phyloP scores from a whole-genome alignment of 2,329 filamentous ascomycete species.

The Plectosphaerella sp. region DNA sequence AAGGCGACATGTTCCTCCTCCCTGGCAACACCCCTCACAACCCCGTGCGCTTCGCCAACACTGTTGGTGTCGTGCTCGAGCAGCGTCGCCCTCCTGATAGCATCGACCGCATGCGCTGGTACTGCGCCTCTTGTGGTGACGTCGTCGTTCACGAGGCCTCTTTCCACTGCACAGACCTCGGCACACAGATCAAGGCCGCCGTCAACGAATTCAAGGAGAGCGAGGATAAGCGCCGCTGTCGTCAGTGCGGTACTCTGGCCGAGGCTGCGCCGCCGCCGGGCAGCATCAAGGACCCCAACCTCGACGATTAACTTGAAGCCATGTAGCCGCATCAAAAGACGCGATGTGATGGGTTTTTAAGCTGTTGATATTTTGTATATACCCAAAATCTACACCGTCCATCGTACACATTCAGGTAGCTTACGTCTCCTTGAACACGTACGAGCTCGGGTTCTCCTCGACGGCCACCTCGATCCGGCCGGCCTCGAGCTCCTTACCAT shows the following conservation, averaged over 20 bases:
- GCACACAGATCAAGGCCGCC: constrained; percentile 89
- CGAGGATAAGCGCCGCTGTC: constrained; percentile 68
- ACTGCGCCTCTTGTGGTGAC: constrained; percentile 64
- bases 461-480: constrained; percentile 80
- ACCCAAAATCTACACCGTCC: background rate
- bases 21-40: constrained; percentile 96
- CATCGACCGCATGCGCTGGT: constrained; percentile 84
- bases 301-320: constrained; percentile 23
- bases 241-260: constrained; percentile 70
- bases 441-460: constrained; percentile 71
- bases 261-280: constrained; percentile 62
- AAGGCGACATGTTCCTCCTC: constrained; percentile 91
- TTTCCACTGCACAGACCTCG: constrained; percentile 87
- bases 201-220: constrained; percentile 74
- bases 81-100: constrained; percentile 68
- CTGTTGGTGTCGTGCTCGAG: constrained; percentile 91
- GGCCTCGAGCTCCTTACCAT: constrained; percentile 79
- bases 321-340: background rate
- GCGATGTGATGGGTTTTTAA: background rate
- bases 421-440: constrained; percentile 72
- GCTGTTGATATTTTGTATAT: constrained; percentile 2
- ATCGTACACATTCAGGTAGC: background rate
- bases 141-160: constrained; percentile 76
- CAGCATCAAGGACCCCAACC: constrained; percentile 55
- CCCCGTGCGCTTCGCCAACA: constrained; percentile 87